Conservation (phyloP, 306 rosid genomes). For the Mucuna pruriens region DNA sequence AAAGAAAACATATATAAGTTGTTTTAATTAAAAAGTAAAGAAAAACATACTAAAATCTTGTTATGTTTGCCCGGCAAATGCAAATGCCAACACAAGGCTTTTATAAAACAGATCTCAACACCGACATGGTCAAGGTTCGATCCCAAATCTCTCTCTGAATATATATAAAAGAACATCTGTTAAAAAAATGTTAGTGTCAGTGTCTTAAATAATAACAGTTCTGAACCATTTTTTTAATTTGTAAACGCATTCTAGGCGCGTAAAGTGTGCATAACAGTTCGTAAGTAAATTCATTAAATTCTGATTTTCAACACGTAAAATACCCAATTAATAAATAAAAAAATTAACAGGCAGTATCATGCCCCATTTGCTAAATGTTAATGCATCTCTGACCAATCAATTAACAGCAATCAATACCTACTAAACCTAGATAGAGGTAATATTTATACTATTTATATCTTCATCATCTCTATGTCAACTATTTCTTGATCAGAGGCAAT, state of each 20-base stretch:
- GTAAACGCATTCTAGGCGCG: background rate
- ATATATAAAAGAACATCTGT: too few relatives aligned
- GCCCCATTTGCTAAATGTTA: background rate
- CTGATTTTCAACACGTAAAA: background rate
- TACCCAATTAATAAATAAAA: background rate
- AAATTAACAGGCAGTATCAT: background rate
- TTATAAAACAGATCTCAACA: too few relatives aligned
- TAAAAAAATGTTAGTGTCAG: too few relatives aligned
- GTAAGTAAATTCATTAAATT: slow-evolving; percentile 1
- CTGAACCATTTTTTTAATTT: background rate
- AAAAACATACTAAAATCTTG: background rate
- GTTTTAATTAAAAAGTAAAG: background rate
- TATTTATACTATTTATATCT: slow-evolving; percentile 37
- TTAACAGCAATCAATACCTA: slow-evolving; percentile 15
- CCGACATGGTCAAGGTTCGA: too few relatives aligned
- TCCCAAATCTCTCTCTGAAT: too few relatives aligned
- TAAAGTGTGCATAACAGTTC: too few relatives aligned
- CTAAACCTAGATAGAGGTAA: slow-evolving; percentile 37
- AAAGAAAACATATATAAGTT: background rate
- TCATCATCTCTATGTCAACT: slow-evolving; percentile 37
- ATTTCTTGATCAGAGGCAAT: slow-evolving; percentile 44
- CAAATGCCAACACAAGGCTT: background rate
- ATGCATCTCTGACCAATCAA: slow-evolving; percentile 30
- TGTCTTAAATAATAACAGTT: too few relatives aligned
- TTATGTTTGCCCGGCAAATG: background rate